Evolutionary conservation across 768 basidiomycete genomes (phyloP).

Genomic region (Macrocybe gigantea): DNA sequence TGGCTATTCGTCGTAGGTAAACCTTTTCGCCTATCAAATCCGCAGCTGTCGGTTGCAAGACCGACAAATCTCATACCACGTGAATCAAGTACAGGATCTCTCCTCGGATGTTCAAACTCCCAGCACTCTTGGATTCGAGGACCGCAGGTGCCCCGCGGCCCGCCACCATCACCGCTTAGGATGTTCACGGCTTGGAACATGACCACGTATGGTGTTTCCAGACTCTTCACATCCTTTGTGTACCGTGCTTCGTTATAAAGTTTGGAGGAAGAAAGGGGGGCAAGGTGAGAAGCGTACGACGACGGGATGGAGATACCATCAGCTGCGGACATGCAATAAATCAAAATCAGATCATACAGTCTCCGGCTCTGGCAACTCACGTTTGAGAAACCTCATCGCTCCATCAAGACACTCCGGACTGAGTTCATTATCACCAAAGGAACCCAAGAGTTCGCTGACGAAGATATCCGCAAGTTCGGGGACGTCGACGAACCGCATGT

Average conservation of each 20-base stretch:
- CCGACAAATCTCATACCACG: constrained; percentile 42
- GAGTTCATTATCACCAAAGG: constrained; percentile 97
- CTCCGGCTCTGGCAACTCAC: constrained; percentile 36
- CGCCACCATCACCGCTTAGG: constrained; percentile 70
- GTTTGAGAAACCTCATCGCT: constrained; percentile 87
- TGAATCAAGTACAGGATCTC: constrained; percentile 68
- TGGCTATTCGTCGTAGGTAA: constrained; percentile 93
- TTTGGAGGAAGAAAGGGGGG: constrained; percentile 92
- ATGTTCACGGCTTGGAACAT: constrained; percentile 96
- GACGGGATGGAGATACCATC: constrained; percentile 94
- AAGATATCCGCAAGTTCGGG: constrained; percentile 91
- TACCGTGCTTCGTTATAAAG: constrained; percentile 78
- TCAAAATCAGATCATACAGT: neutral
- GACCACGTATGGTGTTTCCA: constrained; percentile 97
- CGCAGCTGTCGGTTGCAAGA: constrained; percentile 3
- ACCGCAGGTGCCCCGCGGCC: constrained; percentile 64
- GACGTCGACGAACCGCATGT: constrained; percentile 82
- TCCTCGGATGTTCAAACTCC: constrained; percentile 93
- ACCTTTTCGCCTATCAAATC: constrained; percentile 37
- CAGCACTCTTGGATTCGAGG: constrained; percentile 90
- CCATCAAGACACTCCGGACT: constrained; percentile 98
- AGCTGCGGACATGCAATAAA: constrained; percentile 37
- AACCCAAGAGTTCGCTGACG: constrained; percentile 92
- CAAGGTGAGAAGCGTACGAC: constrained; percentile 92
- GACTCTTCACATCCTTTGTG: constrained; percentile 58